Base-by-base conservation (phyloP, 139 green algal genomes). In the Chlorella sp. region DNA sequence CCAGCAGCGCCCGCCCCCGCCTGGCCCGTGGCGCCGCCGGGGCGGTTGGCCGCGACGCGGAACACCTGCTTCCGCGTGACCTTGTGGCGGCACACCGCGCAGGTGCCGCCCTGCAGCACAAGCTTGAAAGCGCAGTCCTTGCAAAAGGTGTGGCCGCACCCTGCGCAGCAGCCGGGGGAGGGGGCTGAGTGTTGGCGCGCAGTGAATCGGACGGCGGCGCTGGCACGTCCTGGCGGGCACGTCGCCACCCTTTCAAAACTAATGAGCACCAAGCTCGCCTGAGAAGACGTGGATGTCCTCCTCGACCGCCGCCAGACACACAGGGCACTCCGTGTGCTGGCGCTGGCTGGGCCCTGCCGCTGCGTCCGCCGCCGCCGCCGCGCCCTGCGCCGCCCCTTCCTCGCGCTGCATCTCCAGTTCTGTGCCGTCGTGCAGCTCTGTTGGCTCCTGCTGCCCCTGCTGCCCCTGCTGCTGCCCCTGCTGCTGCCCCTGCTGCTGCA, bases 111-210 rank as follows among this genome's bases (percentile, higher is more conserved):
- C 53, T 68, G 21, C 62, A 82, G 62, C 67, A 71, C 58, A 33
- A 79, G 45, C 41, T 83, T 83, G 15, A 40, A 41, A 7, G 78
- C 64, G 63, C 87, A 92, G 31, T 60, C 68, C n/a, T 76, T 61
- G 70, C 86, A 91, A 60, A 87, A 90, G 72, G 76, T 77, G 64
- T 92, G 87, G 8, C 86, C 87, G 70, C 87, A 92, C 8, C 29
- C 60, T 43, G 56, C 40, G 36, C 68, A 59, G 64, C 64, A 58
- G 42, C 9, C 27, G 5, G 31, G 60, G 35, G 35, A 45, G 8
- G 60, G 35, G 31, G 31, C 3, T n/a, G n/a, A n/a, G n/a, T n/a
- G n/a, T n/a, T n/a, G n/a, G n/a, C n/a, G n/a, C n/a, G n/a, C n/a
- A n/a, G n/a, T n/a, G n/a, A n/a, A n/a, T n/a, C n/a, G n/a, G n/a